Evolutionary conservation across 768 basidiomycete genomes (phyloP).

Genomic region (Obba rivulosa): DNA sequence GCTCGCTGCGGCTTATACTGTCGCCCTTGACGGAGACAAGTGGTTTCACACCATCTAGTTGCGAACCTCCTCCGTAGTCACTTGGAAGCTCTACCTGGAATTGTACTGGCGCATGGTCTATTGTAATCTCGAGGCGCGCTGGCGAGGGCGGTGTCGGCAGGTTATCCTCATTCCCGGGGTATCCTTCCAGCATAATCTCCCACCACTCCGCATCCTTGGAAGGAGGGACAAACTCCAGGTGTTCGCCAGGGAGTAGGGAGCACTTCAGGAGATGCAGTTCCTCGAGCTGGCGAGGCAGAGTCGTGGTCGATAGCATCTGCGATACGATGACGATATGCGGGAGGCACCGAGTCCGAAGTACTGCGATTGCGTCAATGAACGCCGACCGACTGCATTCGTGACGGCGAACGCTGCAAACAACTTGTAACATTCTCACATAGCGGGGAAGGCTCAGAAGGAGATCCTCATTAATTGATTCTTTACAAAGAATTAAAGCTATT

Average conservation of each 20-base stretch:
- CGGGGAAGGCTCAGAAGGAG: too few species aligned
- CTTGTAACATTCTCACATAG: too few species aligned
- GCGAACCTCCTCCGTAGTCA: not conserved
- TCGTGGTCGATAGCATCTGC: not conserved
- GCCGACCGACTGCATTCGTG: too few species aligned
- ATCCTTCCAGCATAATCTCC: conserved; percentile 22
- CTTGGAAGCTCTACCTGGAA: conserved; percentile 31
- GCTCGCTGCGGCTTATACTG: conserved; percentile 38
- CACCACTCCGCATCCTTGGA: conserved; percentile 32
- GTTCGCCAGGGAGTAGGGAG: conserved; percentile 61
- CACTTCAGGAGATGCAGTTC: conserved; percentile 58
- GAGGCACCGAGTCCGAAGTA: too few species aligned
- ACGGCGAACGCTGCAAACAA: too few species aligned
- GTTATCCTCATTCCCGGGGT: conserved; percentile 11
- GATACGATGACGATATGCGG: too few species aligned
- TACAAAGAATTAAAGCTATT: too few species aligned
- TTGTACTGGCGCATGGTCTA: conserved; percentile 22
- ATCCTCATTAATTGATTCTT: too few species aligned
- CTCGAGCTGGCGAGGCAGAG: conserved; percentile 27
- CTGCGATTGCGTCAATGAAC: too few species aligned
- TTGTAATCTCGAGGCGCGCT: conserved; percentile 31
- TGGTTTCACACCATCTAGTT: conserved; percentile 8
- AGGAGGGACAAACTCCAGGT: conserved; percentile 32
- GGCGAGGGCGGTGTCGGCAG: conserved; percentile 10
- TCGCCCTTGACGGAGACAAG: conserved; percentile 43